Evolutionary conservation across 2,329 filamentous ascomycete species (phyloP), one percentile per base, ranked within the genome.

Genomic region (Epichloe elymi): DNA sequence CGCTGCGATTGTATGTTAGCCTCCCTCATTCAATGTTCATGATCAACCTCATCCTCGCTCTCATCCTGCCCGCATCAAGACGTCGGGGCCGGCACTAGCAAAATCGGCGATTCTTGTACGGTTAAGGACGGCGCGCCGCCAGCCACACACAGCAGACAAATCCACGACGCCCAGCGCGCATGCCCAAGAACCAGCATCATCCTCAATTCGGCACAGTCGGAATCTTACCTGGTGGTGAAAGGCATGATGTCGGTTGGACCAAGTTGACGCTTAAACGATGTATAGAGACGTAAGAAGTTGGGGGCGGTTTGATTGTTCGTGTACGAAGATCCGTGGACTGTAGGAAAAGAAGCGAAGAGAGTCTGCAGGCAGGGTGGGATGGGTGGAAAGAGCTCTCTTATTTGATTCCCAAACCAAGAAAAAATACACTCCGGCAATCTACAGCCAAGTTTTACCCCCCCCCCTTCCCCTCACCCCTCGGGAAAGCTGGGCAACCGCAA

Each of bases 171-270:
- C 5, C 33, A 1, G 15, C 6, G 4, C 14, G 4, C 15, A 23
- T 36, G 7, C 12, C 19, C 8, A 2, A 47, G 10, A 3, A 23
- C 35, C 35, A 26, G 14, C n/a, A 33, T 48, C 36, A 7, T 17
- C 20, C 19, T 47, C 45, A 5, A 15, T 12, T 12, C 4, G 45
- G 39, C 20, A 20, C 20, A n/a, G 10, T 30, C 10, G 11, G 45
- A 49, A 54, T 55, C 72, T 66, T 74, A 79, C 76, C 74, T 78
- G 48, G 68, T 71, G 62, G 77, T 80, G 74, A 80, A 76, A 70
- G 77, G 64, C 77, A 80, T 80, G 57, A 51, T 76, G 70, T 54
- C 54, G 58, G 55, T 57, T 55, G 23, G 20, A 51, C 19, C 33
- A 33, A 30, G 38, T n/a, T 17, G 6, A 39, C 36, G 23, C 23